Conservation (phyloP, 2,329 filamentous ascomycete species). For the Exserohilum turcica region DNA sequence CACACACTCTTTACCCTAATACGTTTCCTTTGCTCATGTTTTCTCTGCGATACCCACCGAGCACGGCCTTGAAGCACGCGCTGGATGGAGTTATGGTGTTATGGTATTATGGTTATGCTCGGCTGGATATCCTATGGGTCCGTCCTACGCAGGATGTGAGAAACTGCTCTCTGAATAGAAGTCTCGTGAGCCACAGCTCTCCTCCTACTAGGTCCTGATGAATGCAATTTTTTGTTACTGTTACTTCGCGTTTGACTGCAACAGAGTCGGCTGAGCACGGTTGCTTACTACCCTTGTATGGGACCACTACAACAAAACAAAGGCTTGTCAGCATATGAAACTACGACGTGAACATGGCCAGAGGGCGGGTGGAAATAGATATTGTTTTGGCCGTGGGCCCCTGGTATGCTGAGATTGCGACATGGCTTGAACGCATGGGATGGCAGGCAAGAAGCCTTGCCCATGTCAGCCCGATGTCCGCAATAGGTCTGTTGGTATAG, state of each 20-base stretch:
- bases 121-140: background rate
- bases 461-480: background rate
- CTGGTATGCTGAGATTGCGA: background rate
- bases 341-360: background rate
- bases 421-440: background rate
- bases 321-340: background rate
- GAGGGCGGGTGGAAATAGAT: background rate
- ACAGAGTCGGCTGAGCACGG: no score
- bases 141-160: background rate
- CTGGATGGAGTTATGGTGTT: constrained; percentile 5
- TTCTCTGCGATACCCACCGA: constrained; percentile 31
- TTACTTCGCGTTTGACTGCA: background rate
- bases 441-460: background rate
- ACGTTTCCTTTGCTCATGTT: constrained; percentile 15
- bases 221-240: background rate
- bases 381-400: background rate
- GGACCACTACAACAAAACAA: background rate
- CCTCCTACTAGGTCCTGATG: background rate
- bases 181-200: background rate
- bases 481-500: background rate
- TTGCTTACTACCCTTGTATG: no score
- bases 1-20: constrained; percentile 2
- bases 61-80: constrained; percentile 26
- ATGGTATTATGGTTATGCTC: background rate
- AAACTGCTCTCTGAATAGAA: background rate